Evolutionary conservation across 2,329 filamentous ascomycete species (phyloP).

Genomic region (Calonectria multiphialidica): DNA sequence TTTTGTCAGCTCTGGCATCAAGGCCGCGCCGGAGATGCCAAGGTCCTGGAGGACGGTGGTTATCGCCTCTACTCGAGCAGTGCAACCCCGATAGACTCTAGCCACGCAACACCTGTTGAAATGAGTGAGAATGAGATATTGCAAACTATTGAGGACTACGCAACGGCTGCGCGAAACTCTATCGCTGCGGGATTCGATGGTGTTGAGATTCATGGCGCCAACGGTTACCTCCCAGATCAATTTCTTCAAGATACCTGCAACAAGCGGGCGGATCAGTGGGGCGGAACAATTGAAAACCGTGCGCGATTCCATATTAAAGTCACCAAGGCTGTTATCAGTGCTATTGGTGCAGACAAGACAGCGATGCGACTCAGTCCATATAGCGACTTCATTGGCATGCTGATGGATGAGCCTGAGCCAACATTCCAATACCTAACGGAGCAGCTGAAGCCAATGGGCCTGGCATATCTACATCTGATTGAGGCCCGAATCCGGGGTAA

Average conservation of each 20-base stretch:
- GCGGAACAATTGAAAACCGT: slow-evolving; percentile 63
- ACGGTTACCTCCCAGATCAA: slow-evolving; percentile 71
- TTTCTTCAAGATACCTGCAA: slow-evolving; percentile 66
- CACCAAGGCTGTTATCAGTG: slow-evolving; percentile 46
- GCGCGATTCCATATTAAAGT: slow-evolving; percentile 59
- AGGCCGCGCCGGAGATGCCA: slow-evolving; percentile 20
- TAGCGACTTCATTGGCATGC: slow-evolving; percentile 71
- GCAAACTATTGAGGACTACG: slow-evolving; percentile 62
- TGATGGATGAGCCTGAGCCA: slow-evolving; percentile 68
- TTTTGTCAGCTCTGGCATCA: slow-evolving; percentile 30
- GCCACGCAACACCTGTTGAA: neutral
- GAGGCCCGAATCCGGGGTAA: slow-evolving; percentile 65
- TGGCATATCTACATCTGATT: slow-evolving; percentile 73
- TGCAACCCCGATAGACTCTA: neutral
- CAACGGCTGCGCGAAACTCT: slow-evolving; percentile 63
- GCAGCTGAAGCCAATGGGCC: slow-evolving; percentile 62
- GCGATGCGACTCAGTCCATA: slow-evolving; percentile 46
- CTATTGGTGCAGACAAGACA: neutral
- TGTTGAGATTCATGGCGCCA: slow-evolving; percentile 70
- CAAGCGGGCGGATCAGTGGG: slow-evolving; percentile 62
- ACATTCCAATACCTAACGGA: slow-evolving; percentile 71
- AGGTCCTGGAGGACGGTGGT: neutral
- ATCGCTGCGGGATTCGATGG: slow-evolving; percentile 76
- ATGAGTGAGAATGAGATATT: slow-evolving; percentile 15
- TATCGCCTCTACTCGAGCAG: slow-evolving; percentile 28